Evolutionary conservation across 331 rosid genomes (phyloP), one percentile per base, ranked within the genome.

Genomic region (Rhamnella rubrinervis): DNA sequence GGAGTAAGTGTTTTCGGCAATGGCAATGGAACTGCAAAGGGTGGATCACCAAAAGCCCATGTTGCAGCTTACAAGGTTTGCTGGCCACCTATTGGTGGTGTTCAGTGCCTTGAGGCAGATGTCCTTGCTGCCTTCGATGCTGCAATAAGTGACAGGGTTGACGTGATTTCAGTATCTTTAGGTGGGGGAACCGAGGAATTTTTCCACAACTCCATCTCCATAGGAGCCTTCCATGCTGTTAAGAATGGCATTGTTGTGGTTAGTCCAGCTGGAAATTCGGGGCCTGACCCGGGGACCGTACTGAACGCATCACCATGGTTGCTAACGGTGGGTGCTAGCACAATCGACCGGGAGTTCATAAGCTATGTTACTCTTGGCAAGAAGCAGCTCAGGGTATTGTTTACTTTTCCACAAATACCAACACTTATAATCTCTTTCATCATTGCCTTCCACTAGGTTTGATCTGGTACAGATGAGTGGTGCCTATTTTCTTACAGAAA

Each of bases 11-110:
- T 88, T 7, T 59, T 82, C 4, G 86, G 78, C 3, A 16, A 61
- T 35, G 86, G 85, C 0, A 80, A 88, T 37, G 91, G 91, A 26
- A 88, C 88, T 0, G 86, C 89, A 0, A 84, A 81, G 26, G 92
- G 92, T 7, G 89, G 96, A 4, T 78, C 96, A 0, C 92, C 96
- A 0, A 85, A 51, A 19, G 92, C 95, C 3, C 51, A 85, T 0
- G 92, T 84, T 14, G 95, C 84, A 1, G 61, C 88, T 35, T 88
- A 88, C 59, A 88, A 88, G 55, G 91, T 80, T 1, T 88, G 95
- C 25, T 85, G 95, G 93, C 74, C 82, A 1, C n/a, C 52, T 1
- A 16, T 61, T 0, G 57, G 68, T 4, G 68, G 40, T 0, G 57
- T 55, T 1, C 59, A 39, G 1, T 89, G 96, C 57, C 71, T 3